phyloP scores from a whole-genome alignment of 75 land plant genomes.

The Larix kaempferi region DNA sequence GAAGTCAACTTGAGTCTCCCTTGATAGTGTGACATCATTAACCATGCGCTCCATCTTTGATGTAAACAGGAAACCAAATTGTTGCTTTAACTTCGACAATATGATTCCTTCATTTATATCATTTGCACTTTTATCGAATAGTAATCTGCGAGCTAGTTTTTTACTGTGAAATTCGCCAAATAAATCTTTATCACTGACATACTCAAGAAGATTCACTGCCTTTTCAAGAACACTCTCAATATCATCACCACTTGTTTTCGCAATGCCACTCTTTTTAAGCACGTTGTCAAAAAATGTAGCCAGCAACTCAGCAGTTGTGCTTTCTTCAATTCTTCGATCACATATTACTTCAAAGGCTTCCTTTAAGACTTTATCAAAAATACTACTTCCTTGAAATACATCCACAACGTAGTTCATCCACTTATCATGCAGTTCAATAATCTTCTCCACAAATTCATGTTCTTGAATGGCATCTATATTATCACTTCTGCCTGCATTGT shows the following conservation, averaged over 20 bases:
- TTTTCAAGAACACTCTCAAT: slow-evolving; percentile 91
- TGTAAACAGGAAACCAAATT: too few species aligned
- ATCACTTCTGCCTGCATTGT: too few species aligned
- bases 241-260: slow-evolving; percentile 78
- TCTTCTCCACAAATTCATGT: slow-evolving; percentile 45
- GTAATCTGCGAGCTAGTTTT: neutral
- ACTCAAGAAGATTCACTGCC: slow-evolving; percentile 85
- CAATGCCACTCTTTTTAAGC: slow-evolving; percentile 88
- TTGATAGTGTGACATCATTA: slow-evolving; percentile 81
- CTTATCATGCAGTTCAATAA: slow-evolving; percentile 89
- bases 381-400: slow-evolving; percentile 66
- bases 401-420: slow-evolving; percentile 64
- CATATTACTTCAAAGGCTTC: slow-evolving; percentile 90
- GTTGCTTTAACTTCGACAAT: too few species aligned
- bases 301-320: slow-evolving; percentile 75
- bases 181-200: slow-evolving; percentile 85
- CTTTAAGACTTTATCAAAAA: slow-evolving; percentile 85
- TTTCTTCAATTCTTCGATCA: slow-evolving; percentile 81
- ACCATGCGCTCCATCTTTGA: slow-evolving; percentile 24
- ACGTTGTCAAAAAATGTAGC: slow-evolving; percentile 89
- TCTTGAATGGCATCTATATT: neutral
- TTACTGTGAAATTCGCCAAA: slow-evolving; percentile 94
- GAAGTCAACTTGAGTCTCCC: slow-evolving; percentile 72
- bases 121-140: neutral
- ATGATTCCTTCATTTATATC: too few species aligned